phyloP scores from a whole-genome alignment of 83 land plant genomes.

The Thuja plicata region DNA sequence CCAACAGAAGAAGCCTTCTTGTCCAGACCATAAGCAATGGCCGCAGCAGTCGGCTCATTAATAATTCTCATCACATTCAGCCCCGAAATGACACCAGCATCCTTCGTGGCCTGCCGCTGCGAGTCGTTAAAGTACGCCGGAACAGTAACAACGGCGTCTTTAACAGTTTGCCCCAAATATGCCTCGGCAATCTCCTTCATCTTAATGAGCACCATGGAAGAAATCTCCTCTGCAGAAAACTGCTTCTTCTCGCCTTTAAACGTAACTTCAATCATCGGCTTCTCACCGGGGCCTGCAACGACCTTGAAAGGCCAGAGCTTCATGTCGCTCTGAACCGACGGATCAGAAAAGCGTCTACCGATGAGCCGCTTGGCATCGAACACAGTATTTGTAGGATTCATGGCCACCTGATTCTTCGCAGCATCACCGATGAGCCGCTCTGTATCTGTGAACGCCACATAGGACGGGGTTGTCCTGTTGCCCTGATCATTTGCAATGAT shows the following conservation, averaged over 20 bases:
- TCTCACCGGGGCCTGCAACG: slow-evolving; percentile 52
- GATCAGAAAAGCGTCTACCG: slow-evolving; percentile 51
- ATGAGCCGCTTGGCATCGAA: slow-evolving; percentile 72
- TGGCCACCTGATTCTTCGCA: slow-evolving; percentile 69
- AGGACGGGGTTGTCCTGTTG: slow-evolving; percentile 57
- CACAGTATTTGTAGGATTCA: slow-evolving; percentile 64
- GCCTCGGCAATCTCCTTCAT: slow-evolving; percentile 69
- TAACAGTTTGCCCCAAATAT: slow-evolving; percentile 46
- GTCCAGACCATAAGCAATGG: slow-evolving; percentile 71
- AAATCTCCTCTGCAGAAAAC: slow-evolving; percentile 58
- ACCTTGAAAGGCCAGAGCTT: slow-evolving; percentile 69
- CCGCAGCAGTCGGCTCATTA: slow-evolving; percentile 68
- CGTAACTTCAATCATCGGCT: slow-evolving; percentile 57
- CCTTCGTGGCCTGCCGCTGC: slow-evolving; percentile 64
- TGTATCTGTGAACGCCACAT: slow-evolving; percentile 55
- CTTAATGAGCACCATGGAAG: slow-evolving; percentile 59
- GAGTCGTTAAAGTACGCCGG: slow-evolving; percentile 75
- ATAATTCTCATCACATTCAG: slow-evolving; percentile 59
- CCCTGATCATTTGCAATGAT: slow-evolving; percentile 66
- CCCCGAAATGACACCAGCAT: slow-evolving; percentile 57
- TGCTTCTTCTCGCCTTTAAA: slow-evolving; percentile 66
- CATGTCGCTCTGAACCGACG: slow-evolving; percentile 56
- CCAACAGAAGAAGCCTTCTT: slow-evolving; percentile 47
- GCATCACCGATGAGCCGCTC: slow-evolving; percentile 62
- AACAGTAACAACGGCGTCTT: slow-evolving; percentile 64